Evolutionary conservation across 345 rosid genomes (phyloP).

Genomic region (Iberis pinnata): DNA sequence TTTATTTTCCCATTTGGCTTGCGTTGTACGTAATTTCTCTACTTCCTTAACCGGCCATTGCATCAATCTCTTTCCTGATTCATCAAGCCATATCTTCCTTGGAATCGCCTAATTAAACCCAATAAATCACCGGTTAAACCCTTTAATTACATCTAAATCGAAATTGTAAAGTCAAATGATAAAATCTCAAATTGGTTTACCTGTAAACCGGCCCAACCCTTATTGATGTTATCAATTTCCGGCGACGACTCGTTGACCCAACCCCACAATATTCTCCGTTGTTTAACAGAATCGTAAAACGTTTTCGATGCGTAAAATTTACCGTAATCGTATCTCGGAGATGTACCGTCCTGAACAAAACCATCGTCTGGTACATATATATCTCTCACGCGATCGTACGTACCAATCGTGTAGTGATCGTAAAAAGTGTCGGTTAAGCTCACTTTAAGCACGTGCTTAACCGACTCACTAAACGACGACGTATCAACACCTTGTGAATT

Average conservation of each 20-base stretch:
- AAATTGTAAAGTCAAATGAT: no score
- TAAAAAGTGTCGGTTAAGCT: constrained; percentile 40
- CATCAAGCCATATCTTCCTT: constrained; percentile 41
- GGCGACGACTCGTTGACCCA: constrained; percentile 61
- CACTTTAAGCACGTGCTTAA: constrained; percentile 43
- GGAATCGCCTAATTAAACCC: constrained; percentile 48
- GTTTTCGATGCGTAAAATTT: constrained; percentile 70
- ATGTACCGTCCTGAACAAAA: constrained; percentile 33
- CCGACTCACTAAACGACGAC: constrained; percentile 13
- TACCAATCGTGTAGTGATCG: constrained; percentile 49
- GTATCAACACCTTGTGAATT: constrained; percentile 23
- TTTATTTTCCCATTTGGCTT: constrained; percentile 26
- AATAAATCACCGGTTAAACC: no score
- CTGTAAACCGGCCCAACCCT: constrained; percentile 33
- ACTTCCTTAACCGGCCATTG: constrained; percentile 68
- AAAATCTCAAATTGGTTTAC: constrained; percentile 11
- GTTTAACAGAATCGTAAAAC: constrained; percentile 44
- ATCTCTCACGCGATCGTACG: constrained; percentile 34
- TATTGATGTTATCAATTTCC: constrained; percentile 26
- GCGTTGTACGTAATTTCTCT: constrained; percentile 38
- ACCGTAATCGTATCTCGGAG: constrained; percentile 60
- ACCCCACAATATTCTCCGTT: constrained; percentile 57
- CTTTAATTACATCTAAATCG: no score
- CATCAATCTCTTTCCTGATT: constrained; percentile 47
- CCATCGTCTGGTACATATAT: constrained; percentile 43